Base-by-base conservation (phyloP, 371 early-diverging fungal genomes). In the Saksenaea vasiformis region DNA sequence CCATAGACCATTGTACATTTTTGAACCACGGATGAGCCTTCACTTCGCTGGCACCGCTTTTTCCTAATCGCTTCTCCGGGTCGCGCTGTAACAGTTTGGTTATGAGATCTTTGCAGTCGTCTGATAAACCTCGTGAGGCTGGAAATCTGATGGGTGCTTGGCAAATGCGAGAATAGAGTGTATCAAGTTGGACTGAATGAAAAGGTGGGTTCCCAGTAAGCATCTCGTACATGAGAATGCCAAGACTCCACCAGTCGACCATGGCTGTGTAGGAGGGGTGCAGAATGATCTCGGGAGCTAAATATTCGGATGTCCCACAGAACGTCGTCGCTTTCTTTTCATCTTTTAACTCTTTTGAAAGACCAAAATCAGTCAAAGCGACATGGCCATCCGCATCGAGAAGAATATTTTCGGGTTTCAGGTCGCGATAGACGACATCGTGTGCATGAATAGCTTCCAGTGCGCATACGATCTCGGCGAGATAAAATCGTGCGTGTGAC, bases 221-320 rank as follows among this genome's bases (percentile, higher is more conserved):
- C 67, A 95, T 87, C 79, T 98, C 97, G 76, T 93, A 99, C 28
- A 99, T 89, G 38, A 99, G 80, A 44, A 99, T 90, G 28, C 99
- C 99, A 35, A 99, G 80, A n/a, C 98, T 94, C 95, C 97, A 99
- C 94, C 96, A 96, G 71, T 99, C 99, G 17, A 94, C 95, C 0
- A 88, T 87, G 1, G 62, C 67, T 17, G 83, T 91, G 66, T 95
- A 93, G 15, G 90, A 90, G 17, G 91, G 80, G 2, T 93, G 93
- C 7, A 91, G 80, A 35, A 95, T 75, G 47, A 94, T 77, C 69
- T 98, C 99, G 0, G 98, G 98, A 0, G 98, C 97, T 64, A 98
- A 80, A 65, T 98, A 99, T 72, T 98, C 99, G 0, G 98, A 97
- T 1, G 98, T 97, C 8, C 99, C 99, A 22, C 94, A 93, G 60